Percentiles rank a stretch among this genome's conserved stretches.
Evolutionary conservation across 2,329 filamentous ascomycete species (phyloP).

Genomic region (Scolecobasidium constrictum): DNA sequence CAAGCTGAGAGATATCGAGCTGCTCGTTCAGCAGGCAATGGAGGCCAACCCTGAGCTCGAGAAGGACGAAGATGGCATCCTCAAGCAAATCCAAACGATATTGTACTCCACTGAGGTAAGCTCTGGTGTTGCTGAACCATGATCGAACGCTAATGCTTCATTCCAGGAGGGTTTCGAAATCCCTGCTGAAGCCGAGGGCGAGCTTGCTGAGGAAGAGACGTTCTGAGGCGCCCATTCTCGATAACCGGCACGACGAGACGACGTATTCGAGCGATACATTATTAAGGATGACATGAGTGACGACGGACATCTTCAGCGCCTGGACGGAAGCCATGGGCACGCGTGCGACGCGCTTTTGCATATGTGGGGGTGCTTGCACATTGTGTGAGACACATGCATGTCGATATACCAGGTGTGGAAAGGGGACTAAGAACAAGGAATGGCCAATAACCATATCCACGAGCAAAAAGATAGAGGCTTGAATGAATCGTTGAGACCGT

Average conservation of each 20-base stretch:
- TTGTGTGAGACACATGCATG: too few relatives aligned
- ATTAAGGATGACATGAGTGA: neutral
- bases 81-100: slow-evolving; percentile 94
- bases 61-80: slow-evolving; percentile 81
- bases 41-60: slow-evolving; percentile 89
- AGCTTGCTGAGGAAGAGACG: slow-evolving; percentile 64
- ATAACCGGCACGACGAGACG: neutral
- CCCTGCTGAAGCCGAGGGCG: slow-evolving; percentile 61
- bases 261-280: too few relatives aligned
- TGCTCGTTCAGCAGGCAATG: slow-evolving; percentile 84
- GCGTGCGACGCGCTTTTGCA: too few relatives aligned
- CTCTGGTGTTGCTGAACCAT: neutral
- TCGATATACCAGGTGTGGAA: too few relatives aligned
- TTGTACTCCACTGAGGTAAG: slow-evolving; percentile 85
- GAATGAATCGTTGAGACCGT: too few relatives aligned
- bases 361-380: too few relatives aligned
- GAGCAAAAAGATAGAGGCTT: too few relatives aligned
- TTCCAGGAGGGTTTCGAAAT: slow-evolving; percentile 62
- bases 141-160: neutral
- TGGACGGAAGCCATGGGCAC: too few relatives aligned
- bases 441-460: too few relatives aligned
- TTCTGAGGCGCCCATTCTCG: slow-evolving; percentile 38
- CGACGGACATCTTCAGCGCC: too few relatives aligned
- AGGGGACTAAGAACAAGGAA: too few relatives aligned
- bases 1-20: slow-evolving; percentile 93